Conservation (phyloP, 202 grass and related monocot genomes). For the Alloteropsis angusta region DNA sequence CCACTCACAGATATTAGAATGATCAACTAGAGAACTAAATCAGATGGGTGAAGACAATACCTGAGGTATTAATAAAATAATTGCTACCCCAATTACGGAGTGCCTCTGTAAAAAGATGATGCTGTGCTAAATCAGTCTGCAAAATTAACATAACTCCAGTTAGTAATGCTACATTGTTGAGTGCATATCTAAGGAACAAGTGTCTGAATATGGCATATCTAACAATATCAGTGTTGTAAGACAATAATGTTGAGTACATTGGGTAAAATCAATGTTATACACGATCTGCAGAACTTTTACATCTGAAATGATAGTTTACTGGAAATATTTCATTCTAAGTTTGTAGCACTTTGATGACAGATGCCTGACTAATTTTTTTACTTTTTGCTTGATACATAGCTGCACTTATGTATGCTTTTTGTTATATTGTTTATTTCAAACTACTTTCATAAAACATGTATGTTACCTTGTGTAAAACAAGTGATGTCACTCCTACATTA, state of each 20-base stretch:
- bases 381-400: background rate
- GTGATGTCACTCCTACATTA: background rate
- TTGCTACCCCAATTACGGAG: constrained; percentile 31
- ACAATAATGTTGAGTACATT: background rate
- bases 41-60: background rate
- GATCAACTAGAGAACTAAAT: background rate
- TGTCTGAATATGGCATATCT: background rate
- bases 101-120: constrained; percentile 35
- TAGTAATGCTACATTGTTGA: background rate
- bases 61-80: constrained; percentile 23
- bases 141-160: background rate
- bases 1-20: background rate
- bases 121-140: constrained; percentile 50
- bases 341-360: background rate
- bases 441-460: background rate
- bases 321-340: background rate
- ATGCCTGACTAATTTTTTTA: background rate
- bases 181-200: background rate
- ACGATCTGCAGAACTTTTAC: background rate
- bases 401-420: background rate
- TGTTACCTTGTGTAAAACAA: background rate
- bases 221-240: background rate
- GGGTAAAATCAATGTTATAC: background rate
- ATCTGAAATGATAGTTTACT: background rate
- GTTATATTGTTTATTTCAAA: background rate